Base-by-base conservation (phyloP, 2,329 filamentous ascomycete species). In the Orbilia ellipsospora region DNA sequence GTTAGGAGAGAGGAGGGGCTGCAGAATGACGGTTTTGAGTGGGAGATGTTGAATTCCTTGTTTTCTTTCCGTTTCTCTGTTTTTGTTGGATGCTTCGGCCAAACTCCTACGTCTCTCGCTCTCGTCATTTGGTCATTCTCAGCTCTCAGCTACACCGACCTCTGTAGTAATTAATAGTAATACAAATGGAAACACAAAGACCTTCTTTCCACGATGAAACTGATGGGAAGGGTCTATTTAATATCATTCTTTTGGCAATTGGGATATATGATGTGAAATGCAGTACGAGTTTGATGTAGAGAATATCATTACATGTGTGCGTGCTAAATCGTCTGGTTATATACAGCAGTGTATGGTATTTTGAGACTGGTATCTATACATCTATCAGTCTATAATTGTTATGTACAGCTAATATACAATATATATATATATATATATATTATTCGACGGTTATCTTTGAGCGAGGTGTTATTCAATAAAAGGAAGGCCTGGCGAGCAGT, bases 121-220 rank as follows among this genome's bases (percentile, higher is more conserved):
- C 45, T 44, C 56, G 15, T 23, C 28, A 52, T 23, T 36, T n/a
- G 44, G 51, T 73, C 68, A 60, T 65, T 73, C 68, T 50, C 44
- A 65, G 68, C 31, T 36, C 31, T 10, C 31, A 36, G 31, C 60
- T 55, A 56, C 52, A 54, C 40, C 20, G 5, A 36, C 45, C 60
- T 54, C 16, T 26, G 62, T 66, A 62, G 61, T 73, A 73, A 66
- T 73, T 73, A 73, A 73, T 73, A 73, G 69, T 73, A 73, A 57
- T 54, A 55, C 57, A 52, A 73, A 63, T 66, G 56, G 61, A 66
- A 61, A 66, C 40, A 31, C 16, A 10, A 7, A 36, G 31, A 36
- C 31, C 10, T 36, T 36, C 45, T 28, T 65, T 60, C 61, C 54
- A 50, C 48, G 5, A 48, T 48, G 13, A 51, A 56, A 40, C 7